Evolutionary conservation across 345 rosid genomes (phyloP), one percentile per base, ranked within the genome.

Genomic region (Populus tremula): DNA sequence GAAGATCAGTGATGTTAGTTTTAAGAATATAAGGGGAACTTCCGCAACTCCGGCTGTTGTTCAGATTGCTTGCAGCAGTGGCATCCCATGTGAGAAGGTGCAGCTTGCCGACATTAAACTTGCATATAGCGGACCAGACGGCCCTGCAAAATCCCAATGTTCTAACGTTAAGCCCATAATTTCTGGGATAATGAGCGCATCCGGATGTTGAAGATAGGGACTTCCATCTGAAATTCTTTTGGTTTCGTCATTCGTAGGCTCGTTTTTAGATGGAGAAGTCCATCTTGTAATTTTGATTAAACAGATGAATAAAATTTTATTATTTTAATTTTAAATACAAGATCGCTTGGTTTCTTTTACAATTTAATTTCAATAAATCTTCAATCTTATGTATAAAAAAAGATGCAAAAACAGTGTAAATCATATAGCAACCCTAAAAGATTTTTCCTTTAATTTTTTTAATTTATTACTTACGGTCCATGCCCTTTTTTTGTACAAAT

Each of bases 21-120:
- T 67, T 39, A 67, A 67, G 47, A 67, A 36, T 4, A 67, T 67
- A 33, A 67, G 38, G 45, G 70, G 70, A 17, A 67, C 70, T 35
- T 29, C 70, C 11, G 8, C 20, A 4, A 67, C 70, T 67, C 45
- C 70, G 10, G 70, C 4, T 20, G 70, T 1, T 33, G 70, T 67
- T 67, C 36, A 7, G 10, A 7, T 67, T 33, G 18, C 21, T 33
- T 67, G 70, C 23, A 67, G 47, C 5, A 67, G 70, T 67, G 45
- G 43, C 45, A 1, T 67, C 38, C 70, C 70, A 67, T 67, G 70
- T 18, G 29, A 67, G 6, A 33, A 36, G n/a, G 70, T 67, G 25
- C 10, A 67, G 45, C 70, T 67, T 7, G 23, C 20, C 20, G 13
- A 35, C 6, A 67, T 67, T 67, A 39, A 67, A 13, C 23, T 67